A percentile compares a stretch with the other conserved stretches of the same genome.
Conservation (phyloP, 352 stramenopile genomes). For the Pythium rhizo-oryzae region DNA sequence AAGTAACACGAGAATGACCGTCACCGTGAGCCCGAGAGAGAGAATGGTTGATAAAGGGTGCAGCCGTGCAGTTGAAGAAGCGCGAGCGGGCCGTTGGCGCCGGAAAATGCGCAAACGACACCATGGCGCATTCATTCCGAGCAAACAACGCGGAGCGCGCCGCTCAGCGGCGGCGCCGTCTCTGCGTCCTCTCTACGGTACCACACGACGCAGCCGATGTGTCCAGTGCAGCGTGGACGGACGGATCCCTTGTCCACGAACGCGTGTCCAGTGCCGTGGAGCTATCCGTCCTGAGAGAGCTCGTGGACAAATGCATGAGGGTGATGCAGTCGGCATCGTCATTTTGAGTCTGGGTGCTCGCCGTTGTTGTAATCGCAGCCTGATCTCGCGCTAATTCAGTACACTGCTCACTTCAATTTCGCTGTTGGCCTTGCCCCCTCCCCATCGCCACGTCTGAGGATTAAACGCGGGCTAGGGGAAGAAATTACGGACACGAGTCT, state of each 20-base stretch:
- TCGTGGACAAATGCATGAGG: too few species aligned
- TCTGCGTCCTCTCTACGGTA: neutral
- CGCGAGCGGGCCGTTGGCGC: too few species aligned
- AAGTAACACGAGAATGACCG: too few species aligned
- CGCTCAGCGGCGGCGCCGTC: too few species aligned
- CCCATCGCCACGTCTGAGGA: neutral
- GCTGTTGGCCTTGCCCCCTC: neutral
- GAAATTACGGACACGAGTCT: neutral
- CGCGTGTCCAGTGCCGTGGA: too few species aligned
- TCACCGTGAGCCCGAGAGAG: too few species aligned
- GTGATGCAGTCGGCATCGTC: neutral
- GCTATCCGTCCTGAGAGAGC: too few species aligned
- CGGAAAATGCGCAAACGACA: neutral
- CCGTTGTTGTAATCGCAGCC: neutral
- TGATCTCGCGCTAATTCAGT: neutral
- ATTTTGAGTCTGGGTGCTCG: neutral
- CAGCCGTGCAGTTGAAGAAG: too few species aligned
- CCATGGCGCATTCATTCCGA: neutral
- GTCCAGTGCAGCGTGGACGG: neutral
- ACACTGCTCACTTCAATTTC: neutral
- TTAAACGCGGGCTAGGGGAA: neutral
- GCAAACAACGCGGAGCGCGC: neutral
- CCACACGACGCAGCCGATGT: neutral
- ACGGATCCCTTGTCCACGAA: neutral
- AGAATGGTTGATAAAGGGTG: too few species aligned